Percentiles rank a stretch among this genome's conserved stretches.
phyloP scores from a whole-genome alignment of 352 stramenopile genomes.

The Globisporangium heterothallicum region DNA sequence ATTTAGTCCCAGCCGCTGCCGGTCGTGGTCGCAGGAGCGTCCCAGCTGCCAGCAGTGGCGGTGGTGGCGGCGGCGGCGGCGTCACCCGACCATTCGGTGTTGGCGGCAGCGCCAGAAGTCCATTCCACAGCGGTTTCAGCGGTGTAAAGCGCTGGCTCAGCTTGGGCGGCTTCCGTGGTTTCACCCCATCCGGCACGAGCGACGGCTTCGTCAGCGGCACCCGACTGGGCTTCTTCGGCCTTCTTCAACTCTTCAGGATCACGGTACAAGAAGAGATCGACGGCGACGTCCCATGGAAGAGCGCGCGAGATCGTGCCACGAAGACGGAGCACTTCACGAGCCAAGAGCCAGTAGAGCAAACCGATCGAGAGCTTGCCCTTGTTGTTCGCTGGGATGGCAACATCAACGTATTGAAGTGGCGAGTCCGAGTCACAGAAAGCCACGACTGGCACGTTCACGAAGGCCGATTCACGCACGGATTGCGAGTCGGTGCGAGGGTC shows the following conservation, averaged over 20 bases:
- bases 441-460: conserved; percentile 99
- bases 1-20: conserved; percentile 80
- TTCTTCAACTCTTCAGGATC: conserved; percentile 99
- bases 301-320: conserved; percentile 94
- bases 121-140: conserved; percentile 54
- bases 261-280: conserved; percentile 99
- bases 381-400: conserved; percentile 99
- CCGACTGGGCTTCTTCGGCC: conserved; percentile 94
- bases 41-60: conserved; percentile 57
- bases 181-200: conserved; percentile 71
- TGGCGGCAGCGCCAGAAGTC: conserved; percentile 37
- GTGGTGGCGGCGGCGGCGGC: conserved; percentile 40
- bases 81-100: conserved; percentile 78
- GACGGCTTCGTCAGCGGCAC: conserved; percentile 71
- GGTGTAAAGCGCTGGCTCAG: conserved; percentile 53
- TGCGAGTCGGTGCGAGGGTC: conserved; percentile 98
- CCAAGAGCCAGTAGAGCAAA: conserved; percentile 99
- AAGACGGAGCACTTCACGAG: conserved; percentile 97
- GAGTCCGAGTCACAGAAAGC: conserved; percentile 99
- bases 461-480: conserved; percentile 97
- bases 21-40: conserved; percentile 35
- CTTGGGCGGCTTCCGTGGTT: conserved; percentile 34
- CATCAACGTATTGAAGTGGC: conserved; percentile 98
- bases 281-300: conserved; percentile 96
- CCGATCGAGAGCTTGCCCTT: conserved; percentile 99